Conservation (phyloP, 1,139 yeast genomes). For the Blastobotrys raffinosifermentans region DNA sequence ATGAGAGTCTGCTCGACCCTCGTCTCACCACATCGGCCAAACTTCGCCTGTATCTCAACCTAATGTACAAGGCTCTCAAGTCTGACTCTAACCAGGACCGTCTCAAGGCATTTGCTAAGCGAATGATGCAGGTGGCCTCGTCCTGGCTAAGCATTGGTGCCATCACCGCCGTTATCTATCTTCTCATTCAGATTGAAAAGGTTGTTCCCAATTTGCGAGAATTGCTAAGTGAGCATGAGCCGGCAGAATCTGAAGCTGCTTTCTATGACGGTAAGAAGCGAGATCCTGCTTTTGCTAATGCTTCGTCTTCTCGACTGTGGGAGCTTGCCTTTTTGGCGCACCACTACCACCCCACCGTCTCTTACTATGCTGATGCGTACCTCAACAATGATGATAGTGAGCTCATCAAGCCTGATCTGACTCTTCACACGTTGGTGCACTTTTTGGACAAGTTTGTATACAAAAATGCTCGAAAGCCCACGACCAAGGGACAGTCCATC, state of each 20-base stretch:
- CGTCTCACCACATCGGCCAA: constrained; percentile 79
- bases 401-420: constrained; percentile 77
- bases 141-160: constrained; percentile 90
- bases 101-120: constrained; percentile 83
- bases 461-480: constrained; percentile 78
- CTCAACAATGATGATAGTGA: constrained; percentile 34
- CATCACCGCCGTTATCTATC: constrained; percentile 79
- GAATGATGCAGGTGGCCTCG: constrained; percentile 77
- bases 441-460: constrained; percentile 94
- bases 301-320: constrained; percentile 86
- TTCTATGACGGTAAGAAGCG: constrained; percentile 83
- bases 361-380: constrained; percentile 64
- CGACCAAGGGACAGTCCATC: constrained; percentile 75
- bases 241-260: constrained; percentile 1
- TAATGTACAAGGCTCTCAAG: constrained; percentile 77
- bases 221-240: constrained; percentile 30
- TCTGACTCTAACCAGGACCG: constrained; percentile 60
- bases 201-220: constrained; percentile 47
- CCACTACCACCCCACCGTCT: constrained; percentile 91
- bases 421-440: constrained; percentile 79
- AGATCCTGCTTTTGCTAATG: constrained; percentile 85
- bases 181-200: constrained; percentile 62
- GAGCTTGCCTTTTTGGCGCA: constrained; percentile 65
- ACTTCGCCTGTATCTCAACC: constrained; percentile 71
- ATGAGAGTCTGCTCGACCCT: constrained; percentile 83